A percentile compares a stretch with the other conserved stretches of the same genome.
These are phyloP conservation scores for Sphaerobolus stellatus DNA, from an alignment of 1,284 basidiomycete species.

Conservation along the genomic window DNA sequence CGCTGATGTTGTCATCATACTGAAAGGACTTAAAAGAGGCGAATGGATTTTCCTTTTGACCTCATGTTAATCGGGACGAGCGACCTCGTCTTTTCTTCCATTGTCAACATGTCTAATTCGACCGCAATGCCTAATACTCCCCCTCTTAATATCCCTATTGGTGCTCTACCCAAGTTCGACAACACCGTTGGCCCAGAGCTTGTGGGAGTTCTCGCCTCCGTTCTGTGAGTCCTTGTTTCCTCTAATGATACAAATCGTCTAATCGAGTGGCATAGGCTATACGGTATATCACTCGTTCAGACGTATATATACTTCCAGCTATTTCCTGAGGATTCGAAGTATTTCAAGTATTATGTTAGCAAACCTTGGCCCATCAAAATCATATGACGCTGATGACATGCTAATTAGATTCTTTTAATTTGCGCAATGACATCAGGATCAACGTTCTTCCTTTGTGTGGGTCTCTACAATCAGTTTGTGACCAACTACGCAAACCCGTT, in stretches of 20 bases:
- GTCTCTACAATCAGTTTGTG: not conserved
- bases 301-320: not conserved
- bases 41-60: no score
- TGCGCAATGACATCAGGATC: not conserved
- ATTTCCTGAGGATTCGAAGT: not conserved
- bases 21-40: no score
- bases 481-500: not conserved
- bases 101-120: not conserved
- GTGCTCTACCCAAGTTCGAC: not conserved
- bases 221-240: not conserved
- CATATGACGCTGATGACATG: no score
- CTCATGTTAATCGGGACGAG: no score
- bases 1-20: no score
- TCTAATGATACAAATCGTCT: no score
- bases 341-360: not conserved
- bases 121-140: not conserved
- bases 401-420: not conserved
- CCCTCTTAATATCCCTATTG: not conserved
- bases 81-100: no score
- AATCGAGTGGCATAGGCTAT: not conserved
- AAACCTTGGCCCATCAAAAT: no score
- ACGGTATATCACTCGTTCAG: not conserved
- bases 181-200: not conserved
- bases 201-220: not conserved
- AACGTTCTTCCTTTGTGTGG: not conserved